Evolutionary conservation across 1,284 basidiomycete genomes (phyloP), one percentile per base, ranked within the genome.

Genomic region (Apiotrichum mycotoxinovorans): DNA sequence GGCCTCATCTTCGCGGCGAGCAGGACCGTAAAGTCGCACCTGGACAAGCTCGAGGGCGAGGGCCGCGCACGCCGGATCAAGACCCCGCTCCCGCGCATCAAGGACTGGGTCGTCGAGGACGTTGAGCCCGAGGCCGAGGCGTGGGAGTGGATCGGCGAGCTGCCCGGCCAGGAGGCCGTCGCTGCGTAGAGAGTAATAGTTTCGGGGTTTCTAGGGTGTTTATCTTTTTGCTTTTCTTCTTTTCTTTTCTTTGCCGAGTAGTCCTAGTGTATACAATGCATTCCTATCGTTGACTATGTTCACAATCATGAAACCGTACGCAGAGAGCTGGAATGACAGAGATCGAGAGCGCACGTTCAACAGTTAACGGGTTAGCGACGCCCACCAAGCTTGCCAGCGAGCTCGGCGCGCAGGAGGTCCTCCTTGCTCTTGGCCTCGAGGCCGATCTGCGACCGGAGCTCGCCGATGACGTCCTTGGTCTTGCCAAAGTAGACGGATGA

Each of bases 401-500:
- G 83, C 78, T 98, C 95, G 71, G 89, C 91, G 79, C 97, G 91
- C 55, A 98, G 79, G 68, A 91, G 87, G 57, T 86, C 83, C 74
- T 95, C 89, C 72, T 83, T 83, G 59, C 85, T 83, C 56, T 87
- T 86, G 68, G 87, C 86, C 72, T 91, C 92, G 30, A 96, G 80
- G 67, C 93, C 90, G 62, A 90, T 88, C 25, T 89, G 80, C 63
- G 89, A 92, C 46, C 96, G 84, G 52, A 99, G 80, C 68, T 95
- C 90, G 67, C 89, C 89, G 15, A 97, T 87, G 43, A 98, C 87
- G 72, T 98, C 95, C 64, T 89, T 86, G 44, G 94, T 98, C 80
- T 99, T 98, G 56, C 91, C 93, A 79, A 98, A 98, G 80, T 98
- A 98, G 18, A 98, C 95, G 79, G 96, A 91, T 71, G 95, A 90